Evolutionary conservation across 2,329 filamentous ascomycete genomes (phyloP).

Genomic region (Blumeriella jaapii): DNA sequence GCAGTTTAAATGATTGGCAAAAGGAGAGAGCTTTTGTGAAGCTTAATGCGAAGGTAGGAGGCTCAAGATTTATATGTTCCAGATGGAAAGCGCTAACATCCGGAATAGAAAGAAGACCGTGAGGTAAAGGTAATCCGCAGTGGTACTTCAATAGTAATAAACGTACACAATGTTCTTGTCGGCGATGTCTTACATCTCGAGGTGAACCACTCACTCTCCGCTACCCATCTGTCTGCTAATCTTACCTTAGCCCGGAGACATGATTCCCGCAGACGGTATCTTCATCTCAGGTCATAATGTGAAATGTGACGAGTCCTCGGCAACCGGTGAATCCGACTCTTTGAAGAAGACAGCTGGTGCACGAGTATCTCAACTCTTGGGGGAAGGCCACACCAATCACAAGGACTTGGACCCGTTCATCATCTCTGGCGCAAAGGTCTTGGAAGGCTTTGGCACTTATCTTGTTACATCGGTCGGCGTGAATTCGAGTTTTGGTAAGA

Average conservation of each 20-base stretch:
- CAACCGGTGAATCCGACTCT: constrained; percentile 61
- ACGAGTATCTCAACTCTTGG: constrained; percentile 5
- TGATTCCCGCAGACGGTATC: constrained; percentile 60
- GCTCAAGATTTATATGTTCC: not conserved
- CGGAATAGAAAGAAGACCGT: constrained; percentile 51
- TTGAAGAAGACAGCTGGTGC: constrained; percentile 5
- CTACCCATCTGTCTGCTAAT: not conserved
- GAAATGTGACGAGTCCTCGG: constrained; percentile 63
- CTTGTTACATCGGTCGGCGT: constrained; percentile 64
- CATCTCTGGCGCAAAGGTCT: constrained; percentile 65
- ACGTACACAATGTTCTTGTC: constrained; percentile 58
- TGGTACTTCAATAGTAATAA: constrained; percentile 56
- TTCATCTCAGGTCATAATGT: constrained; percentile 55
- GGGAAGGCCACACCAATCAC: constrained; percentile 5
- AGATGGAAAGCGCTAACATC: not conserved
- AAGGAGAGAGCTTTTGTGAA: constrained; percentile 74
- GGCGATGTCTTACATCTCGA: constrained; percentile 67
- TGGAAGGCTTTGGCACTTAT: constrained; percentile 64
- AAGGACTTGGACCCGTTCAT: constrained; percentile 63
- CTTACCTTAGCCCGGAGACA: constrained; percentile 43
- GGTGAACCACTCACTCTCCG: not conserved
- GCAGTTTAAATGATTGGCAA: constrained; percentile 69
- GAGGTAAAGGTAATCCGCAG: constrained; percentile 65
- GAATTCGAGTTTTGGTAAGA: constrained; percentile 66
- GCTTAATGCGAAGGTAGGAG: constrained; percentile 52